phyloP scores from a whole-genome alignment of 768 basidiomycete genomes.

The Panaeolus cyanescens region DNA sequence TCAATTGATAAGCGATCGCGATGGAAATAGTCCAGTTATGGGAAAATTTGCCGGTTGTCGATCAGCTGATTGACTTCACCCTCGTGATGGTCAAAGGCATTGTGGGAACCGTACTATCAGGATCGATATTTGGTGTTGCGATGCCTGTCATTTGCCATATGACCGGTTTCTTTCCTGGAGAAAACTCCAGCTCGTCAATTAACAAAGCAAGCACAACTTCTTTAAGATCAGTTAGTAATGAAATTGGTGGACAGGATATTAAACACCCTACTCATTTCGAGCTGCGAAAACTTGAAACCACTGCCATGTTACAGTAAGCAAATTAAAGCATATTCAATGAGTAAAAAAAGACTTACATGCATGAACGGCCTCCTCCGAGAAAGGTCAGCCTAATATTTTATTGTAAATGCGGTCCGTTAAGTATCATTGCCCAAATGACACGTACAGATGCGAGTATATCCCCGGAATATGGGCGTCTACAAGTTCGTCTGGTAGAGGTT shows the following conservation, averaged over 20 bases:
- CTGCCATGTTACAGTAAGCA: conserved; percentile 16
- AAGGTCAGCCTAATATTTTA: conserved; percentile 47
- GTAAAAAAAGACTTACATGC: conserved; percentile 31
- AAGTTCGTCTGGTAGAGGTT: conserved; percentile 34
- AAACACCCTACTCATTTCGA: conserved; percentile 55
- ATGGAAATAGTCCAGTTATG: no score
- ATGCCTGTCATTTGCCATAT: conserved; percentile 23
- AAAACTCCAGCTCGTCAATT: conserved; percentile 18
- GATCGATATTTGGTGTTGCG: conserved; percentile 16
- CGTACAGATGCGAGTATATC: conserved; percentile 43
- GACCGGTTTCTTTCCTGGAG: conserved; percentile 20
- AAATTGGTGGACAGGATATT: conserved; percentile 3
- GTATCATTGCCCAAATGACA: neutral
- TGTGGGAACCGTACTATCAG: neutral
- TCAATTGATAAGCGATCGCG: no score
- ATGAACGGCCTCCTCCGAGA: conserved; percentile 37
- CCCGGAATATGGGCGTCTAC: conserved; percentile 41
- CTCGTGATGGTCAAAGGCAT: neutral
- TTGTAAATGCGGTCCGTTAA: no score
- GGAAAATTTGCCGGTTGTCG: no score
- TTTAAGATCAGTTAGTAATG: conserved; percentile 1
- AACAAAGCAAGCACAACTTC: conserved; percentile 24
- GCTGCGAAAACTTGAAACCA: conserved; percentile 53
- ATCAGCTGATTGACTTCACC: neutral
- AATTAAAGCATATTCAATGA: neutral